These are phyloP conservation scores for Exophiala viscosa DNA, from an alignment of 2,329 filamentous ascomycete species.

Conservation along the genomic window DNA sequence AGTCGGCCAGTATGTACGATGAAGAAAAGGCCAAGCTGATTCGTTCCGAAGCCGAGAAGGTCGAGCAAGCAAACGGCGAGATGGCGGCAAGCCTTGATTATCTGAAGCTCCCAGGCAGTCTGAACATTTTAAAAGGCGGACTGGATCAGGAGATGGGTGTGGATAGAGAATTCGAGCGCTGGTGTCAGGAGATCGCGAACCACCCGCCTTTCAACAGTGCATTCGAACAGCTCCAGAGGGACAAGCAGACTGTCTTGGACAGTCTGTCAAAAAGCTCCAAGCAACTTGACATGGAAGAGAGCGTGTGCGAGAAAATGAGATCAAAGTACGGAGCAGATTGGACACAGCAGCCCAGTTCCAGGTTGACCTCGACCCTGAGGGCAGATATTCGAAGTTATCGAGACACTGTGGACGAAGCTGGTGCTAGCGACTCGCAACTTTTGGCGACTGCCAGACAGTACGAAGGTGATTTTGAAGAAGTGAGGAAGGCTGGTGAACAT, in stretches of 20 bases:
- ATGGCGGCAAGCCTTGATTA: conserved; percentile 96
- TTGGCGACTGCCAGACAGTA: conserved; percentile 80
- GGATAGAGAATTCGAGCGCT: conserved; percentile 85
- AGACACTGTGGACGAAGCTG: conserved; percentile 84
- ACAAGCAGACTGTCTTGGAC: conserved; percentile 70
- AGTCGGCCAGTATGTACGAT: conserved; percentile 94
- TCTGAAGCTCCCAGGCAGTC: conserved; percentile 78
- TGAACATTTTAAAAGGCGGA: conserved; percentile 88
- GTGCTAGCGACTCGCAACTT: conserved; percentile 78
- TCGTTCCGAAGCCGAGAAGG: conserved; percentile 86
- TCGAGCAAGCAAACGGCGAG: conserved; percentile 88
- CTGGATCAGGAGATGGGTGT: conserved; percentile 84
- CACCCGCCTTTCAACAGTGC: conserved; percentile 75
- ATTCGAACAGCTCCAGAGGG: conserved; percentile 72
- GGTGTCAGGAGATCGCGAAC: conserved; percentile 88
- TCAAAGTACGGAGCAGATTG: conserved; percentile 94
- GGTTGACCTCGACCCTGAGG: conserved; percentile 80
- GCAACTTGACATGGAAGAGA: conserved; percentile 93
- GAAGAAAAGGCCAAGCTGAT: conserved; percentile 97
- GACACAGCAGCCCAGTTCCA: conserved; percentile 93
- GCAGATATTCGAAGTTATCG: conserved; percentile 84
- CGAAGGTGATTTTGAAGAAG: conserved; percentile 87
- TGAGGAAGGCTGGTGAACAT: conserved; percentile 81
- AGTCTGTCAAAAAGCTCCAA: conserved; percentile 77
- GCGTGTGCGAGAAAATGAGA: conserved; percentile 97